phyloP scores from a whole-genome alignment of 1,284 basidiomycete genomes.

The Trichosporon inkin region DNA sequence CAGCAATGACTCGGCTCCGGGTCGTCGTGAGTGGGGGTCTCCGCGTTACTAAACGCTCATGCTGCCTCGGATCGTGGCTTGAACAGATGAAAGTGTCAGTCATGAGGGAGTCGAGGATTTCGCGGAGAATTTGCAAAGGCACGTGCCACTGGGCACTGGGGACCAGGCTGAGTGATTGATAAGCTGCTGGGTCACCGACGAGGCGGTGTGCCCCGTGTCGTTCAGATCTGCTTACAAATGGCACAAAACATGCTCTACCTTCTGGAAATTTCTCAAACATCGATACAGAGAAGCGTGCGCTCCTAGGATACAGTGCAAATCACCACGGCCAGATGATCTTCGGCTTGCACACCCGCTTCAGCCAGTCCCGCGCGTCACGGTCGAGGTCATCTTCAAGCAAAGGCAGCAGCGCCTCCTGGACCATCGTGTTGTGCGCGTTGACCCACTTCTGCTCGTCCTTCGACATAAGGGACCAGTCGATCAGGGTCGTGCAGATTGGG shows the following conservation, averaged over 20 bases:
- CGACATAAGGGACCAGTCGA: constrained; percentile 75
- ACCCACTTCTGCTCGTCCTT: constrained; percentile 86
- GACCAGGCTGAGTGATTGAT: no score
- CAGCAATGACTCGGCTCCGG: no score
- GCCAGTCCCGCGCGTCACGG: constrained; percentile 43
- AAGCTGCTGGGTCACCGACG: no score
- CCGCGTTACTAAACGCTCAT: no score
- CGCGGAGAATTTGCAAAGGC: no score
- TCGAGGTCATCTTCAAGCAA: constrained; percentile 53
- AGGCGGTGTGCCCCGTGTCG: no score
- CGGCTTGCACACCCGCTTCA: constrained; percentile 44
- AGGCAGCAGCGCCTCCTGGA: constrained; percentile 66
- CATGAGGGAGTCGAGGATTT: no score
- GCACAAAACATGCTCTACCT: not conserved
- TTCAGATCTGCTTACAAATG: no score
- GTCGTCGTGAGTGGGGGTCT: no score
- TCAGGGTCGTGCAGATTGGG: constrained; percentile 87
- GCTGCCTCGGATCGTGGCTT: no score
- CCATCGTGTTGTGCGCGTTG: constrained; percentile 83
- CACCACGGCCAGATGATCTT: constrained; percentile 45
- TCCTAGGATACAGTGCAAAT: not conserved
- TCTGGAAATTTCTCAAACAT: not conserved
- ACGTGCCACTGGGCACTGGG: no score
- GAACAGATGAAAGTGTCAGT: no score
- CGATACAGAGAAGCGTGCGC: not conserved